Percentiles rank a stretch among this genome's conserved stretches.
phyloP scores from a whole-genome alignment of 257 asterid species.

The Solanum medicagineum region DNA sequence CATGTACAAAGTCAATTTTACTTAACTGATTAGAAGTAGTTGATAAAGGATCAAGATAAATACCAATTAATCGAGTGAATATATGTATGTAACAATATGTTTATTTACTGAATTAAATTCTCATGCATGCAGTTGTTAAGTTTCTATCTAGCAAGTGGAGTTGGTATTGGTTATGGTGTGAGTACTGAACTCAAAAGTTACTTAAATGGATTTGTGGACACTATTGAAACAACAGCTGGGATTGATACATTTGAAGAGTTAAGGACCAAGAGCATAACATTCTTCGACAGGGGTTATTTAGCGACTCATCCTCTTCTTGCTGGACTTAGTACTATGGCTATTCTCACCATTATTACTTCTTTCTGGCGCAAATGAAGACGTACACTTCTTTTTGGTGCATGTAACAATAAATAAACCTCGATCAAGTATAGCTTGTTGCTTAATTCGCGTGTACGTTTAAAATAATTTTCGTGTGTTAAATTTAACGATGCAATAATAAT shows the following conservation, averaged over 20 bases:
- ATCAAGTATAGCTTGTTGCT: neutral
- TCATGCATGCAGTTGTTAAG: constrained; percentile 18
- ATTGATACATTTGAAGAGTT: neutral
- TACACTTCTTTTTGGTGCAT: neutral
- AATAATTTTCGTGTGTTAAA: neutral
- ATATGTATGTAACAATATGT: neutral
- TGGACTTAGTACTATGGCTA: constrained; percentile 28
- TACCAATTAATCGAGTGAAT: neutral
- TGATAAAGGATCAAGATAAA: too few relatives aligned
- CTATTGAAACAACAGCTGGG: neutral
- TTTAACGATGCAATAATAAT: neutral
- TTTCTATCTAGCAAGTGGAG: constrained; percentile 44
- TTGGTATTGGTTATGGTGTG: constrained; percentile 53
- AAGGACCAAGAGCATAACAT: constrained; percentile 5
- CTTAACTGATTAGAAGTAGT: too few relatives aligned
- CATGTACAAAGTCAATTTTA: too few relatives aligned
- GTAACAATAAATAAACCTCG: neutral
- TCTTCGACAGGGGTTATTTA: constrained; percentile 20
- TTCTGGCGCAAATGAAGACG: neutral
- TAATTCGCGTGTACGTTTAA: neutral
- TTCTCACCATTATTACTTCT: constrained; percentile 31
- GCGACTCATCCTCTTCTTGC: constrained; percentile 30
- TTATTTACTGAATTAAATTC: neutral
- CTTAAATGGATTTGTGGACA: neutral
- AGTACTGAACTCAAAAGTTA: constrained; percentile 21